Conservation (phyloP, 106 monocot genomes). For the Iris macrosiphon region DNA sequence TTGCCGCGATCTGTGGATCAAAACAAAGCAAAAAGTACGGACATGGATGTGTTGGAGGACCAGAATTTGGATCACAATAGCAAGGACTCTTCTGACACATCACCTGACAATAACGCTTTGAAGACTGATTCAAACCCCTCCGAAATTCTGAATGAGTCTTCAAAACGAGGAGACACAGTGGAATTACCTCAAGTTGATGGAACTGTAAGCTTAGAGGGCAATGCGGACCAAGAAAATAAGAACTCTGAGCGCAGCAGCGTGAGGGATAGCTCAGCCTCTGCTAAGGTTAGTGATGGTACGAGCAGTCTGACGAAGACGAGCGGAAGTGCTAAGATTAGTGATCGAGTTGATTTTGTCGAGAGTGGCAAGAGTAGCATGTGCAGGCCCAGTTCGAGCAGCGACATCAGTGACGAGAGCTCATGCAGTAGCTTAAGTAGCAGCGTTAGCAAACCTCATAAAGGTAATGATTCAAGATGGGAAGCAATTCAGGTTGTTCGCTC, state of each 20-base stretch:
- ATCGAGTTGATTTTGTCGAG: conserved; percentile 5
- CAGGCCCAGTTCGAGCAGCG: conserved; percentile 22
- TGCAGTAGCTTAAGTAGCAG: conserved; percentile 23
- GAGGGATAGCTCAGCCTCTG: conserved; percentile 13
- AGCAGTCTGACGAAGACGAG: conserved; percentile 11
- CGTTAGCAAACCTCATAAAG: conserved; percentile 29
- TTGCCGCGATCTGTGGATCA: no score
- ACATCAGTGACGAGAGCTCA: conserved; percentile 30
- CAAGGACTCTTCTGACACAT: conserved; percentile 1
- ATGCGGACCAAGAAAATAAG: conserved; percentile 13
- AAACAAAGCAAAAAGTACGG: neutral
- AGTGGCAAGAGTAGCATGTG: conserved; percentile 3
- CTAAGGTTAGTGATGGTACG: conserved; percentile 18
- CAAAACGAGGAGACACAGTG: neutral
- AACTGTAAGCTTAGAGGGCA: conserved; percentile 3
- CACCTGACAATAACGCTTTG: neutral
- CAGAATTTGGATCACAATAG: conserved; percentile 1
- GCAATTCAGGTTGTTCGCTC: conserved; percentile 20
- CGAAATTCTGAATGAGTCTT: conserved; percentile 3
- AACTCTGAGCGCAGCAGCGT: conserved; percentile 7
- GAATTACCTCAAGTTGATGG: conserved; percentile 1
- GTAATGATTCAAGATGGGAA: conserved; percentile 40
- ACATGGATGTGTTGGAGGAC: neutral
- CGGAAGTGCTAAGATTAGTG: conserved; percentile 9
- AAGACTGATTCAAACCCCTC: neutral